phyloP scores from a whole-genome alignment of 441 rosid genomes.

The Cnidoscolus chayamansa region DNA sequence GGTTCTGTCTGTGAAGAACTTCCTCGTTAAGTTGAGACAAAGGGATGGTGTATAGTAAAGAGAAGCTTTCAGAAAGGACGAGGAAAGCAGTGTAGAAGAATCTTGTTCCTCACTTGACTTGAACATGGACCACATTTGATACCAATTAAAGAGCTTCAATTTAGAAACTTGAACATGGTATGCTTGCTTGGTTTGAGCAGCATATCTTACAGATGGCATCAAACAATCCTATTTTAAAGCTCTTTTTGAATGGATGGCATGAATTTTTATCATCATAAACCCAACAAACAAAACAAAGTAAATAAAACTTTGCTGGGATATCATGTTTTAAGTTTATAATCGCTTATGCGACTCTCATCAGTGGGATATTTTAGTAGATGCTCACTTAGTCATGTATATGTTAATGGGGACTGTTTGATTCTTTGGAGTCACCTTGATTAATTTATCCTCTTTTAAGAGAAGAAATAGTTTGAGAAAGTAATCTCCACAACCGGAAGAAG shows the following conservation, averaged over 20 bases:
- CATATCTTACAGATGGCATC: background rate
- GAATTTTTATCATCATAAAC: background rate
- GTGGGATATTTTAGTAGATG: slow-evolving; percentile 1
- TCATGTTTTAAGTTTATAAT: background rate
- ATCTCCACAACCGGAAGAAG: slow-evolving; percentile 22
- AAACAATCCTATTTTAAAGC: background rate
- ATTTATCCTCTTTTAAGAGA: slow-evolving; percentile 5
- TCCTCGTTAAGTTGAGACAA: slow-evolving; percentile 23
- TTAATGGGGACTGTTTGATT: slow-evolving; percentile 16
- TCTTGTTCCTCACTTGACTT: slow-evolving; percentile 30
- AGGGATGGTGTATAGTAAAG: slow-evolving; percentile 16
- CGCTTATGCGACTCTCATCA: background rate
- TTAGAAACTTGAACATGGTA: background rate
- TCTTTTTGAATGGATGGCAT: background rate
- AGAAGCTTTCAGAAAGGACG: slow-evolving; percentile 17
- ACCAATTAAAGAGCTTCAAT: slow-evolving; percentile 3
- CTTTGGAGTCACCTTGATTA: slow-evolving; percentile 4
- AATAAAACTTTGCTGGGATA: background rate
- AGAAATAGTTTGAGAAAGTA: slow-evolving; percentile 24
- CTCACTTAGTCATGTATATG: background rate
- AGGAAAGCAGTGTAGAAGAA: slow-evolving; percentile 27
- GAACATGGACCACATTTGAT: slow-evolving; percentile 21
- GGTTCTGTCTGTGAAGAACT: slow-evolving; percentile 8
- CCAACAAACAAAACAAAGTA: background rate
- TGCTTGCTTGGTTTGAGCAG: background rate